Base-by-base conservation (phyloP, 2,329 filamentous ascomycete genomes). In the Phialocephala sp. region DNA sequence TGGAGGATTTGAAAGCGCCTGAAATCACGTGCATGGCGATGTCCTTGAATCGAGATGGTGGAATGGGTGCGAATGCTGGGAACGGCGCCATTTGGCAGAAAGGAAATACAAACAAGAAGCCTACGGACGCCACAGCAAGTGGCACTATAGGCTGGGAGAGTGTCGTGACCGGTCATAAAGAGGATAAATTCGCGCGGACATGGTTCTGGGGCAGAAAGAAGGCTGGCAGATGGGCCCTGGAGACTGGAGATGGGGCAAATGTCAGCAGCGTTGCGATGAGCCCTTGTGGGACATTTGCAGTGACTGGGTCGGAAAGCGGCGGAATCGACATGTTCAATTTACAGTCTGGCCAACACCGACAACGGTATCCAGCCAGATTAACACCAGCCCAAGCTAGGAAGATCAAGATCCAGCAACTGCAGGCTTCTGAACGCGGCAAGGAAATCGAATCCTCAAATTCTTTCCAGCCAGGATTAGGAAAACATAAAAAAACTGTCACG, bases 171-270 rank as follows among this genome's bases (percentile, higher is more conserved):
- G 94, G 93, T 11, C 96, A 99, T 76, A 90, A 90, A 74, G 88
- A 90, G 60, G 94, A 98, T 74, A 85, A 89, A 54, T 91, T 87
- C 75, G 95, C 93, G 20, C 88, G 95, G 61, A 98, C 95, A 1
- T 99, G 95, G 95, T 97, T 97, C 79, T 98, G 95, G 94, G 95
- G 94, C 6, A 89, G 93, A 64, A 97, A 96, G 79, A 89, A 91
- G 73, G 94, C 95, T 58, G 95, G 95, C 12, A 86, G 95, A 69
- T 99, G 95, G 95, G 90, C 91, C 0, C 92, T 99, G 72, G 89
- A 91, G 70, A 97, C 94, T 0, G 87, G 90, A 47, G 95, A 99
- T 78, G 87, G 87, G 20, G 86, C 88, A n/a, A 87, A 93, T 73
- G 94, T 97, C 66, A 87, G 91, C 69, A 94, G 91, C 61, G 93